Evolutionary conservation across 179 eudicot species (phyloP), one percentile per base, ranked within the genome.

Genomic region (Spergularia azorica): DNA sequence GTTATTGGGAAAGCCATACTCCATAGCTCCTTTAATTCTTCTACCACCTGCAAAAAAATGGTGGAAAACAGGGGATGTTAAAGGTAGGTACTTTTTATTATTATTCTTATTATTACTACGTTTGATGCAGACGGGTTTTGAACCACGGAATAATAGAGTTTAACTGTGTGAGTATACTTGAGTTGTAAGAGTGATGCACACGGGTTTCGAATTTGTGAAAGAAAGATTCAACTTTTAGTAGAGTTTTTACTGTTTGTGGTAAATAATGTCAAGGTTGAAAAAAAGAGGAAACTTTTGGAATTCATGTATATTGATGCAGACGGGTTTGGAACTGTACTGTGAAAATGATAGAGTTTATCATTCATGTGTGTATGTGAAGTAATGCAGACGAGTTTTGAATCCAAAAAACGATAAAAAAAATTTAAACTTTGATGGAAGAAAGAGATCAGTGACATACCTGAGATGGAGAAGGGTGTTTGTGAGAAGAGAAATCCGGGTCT

Each of bases 1-100:
- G 97, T 91, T 76, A 90, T 91, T 15, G 98, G 95, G 9, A 93
- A 55, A 1, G 90, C 93, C 95, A 93, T 91, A 1, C 85, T 71
- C 93, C 91, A 90, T 71, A 93, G 83, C 62, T 88, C 95, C 69
- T 91, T 92, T 14, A 93, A 38, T 75, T 93, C 98, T 58, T 90
- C 90, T 38, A 84, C 36, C 10, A 92, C 83, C 92, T 90, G 84
- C 3, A 59, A 46, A 43, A 50, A 21, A 46, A 79, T 0, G 11
- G 20, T 46, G 62, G 15, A 58, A 57, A 43, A 21, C 0, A 59
- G 8, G 48, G 9, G 14, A 8, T n/a, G 6, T 21, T 48, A 41
- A 58, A 66, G 12, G 1, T 6, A 0, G 14, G 26, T 15, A n/a
- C 21, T n/a, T 48, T 64, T 36, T 26, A 21, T 26, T 26, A 1